A percentile compares a stretch with the other conserved stretches of the same genome.
Evolutionary conservation across 2,329 filamentous ascomycete genomes (phyloP).

Genomic region (Claviceps sorghi): DNA sequence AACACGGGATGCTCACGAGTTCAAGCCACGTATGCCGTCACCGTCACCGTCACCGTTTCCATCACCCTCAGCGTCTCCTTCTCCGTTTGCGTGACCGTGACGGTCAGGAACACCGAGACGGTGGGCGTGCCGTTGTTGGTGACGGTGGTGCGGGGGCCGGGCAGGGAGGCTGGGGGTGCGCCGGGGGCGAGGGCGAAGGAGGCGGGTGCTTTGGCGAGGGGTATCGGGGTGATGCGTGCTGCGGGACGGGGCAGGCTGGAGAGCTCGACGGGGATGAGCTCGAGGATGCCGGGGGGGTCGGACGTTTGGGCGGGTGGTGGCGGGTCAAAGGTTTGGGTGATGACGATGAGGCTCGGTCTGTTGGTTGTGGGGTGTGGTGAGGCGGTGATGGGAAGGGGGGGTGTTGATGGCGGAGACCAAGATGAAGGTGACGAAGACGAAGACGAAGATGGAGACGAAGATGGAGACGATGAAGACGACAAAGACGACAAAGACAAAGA

Average conservation of each 20-base stretch:
- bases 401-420: neutral
- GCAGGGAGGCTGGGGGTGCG: conserved; percentile 2
- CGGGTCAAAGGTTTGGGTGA: conserved; percentile 16
- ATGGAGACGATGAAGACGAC: neutral
- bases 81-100: conserved; percentile 16
- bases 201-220: conserved; percentile 3
- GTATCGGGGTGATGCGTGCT: neutral
- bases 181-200: conserved; percentile 6
- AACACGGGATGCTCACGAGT: no score
- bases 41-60: conserved; percentile 15
- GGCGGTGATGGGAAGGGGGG: neutral
- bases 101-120: conserved; percentile 22
- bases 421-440: neutral
- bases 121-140: conserved; percentile 18
- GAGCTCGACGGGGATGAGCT: conserved; percentile 16
- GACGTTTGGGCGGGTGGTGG: conserved; percentile 7
- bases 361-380: neutral
- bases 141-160: conserved; percentile 12
- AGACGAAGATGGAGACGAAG: neutral
- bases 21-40: neutral
- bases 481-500: neutral
- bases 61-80: conserved; percentile 21
- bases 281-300: conserved; percentile 12
- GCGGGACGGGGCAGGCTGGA: neutral
- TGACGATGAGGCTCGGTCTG: conserved; percentile 8